Evolutionary conservation across 805 yeast species (phyloP).

Genomic region (Metschnikowia corniflorae): DNA sequence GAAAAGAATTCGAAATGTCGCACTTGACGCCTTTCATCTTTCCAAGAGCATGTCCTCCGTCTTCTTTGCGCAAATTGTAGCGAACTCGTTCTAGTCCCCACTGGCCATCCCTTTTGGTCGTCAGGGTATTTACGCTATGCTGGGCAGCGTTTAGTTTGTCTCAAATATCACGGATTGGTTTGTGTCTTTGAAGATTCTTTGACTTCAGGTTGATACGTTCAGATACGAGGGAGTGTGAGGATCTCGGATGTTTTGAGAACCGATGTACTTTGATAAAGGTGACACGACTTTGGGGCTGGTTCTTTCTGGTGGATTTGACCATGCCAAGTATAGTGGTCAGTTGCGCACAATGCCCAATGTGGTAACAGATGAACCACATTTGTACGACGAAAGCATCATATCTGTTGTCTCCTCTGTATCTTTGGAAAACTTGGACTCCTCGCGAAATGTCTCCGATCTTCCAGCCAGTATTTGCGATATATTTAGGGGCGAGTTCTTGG

Average conservation of each 20-base stretch:
- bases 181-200: no score
- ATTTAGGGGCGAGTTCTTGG: no score
- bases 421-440: slow-evolving; percentile 14
- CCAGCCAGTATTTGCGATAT: no score
- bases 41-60: slow-evolving; percentile 5
- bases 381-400: slow-evolving; percentile 43
- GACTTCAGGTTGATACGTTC: no score
- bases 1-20: slow-evolving; percentile 4
- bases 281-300: slow-evolving; percentile 27
- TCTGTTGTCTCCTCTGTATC: slow-evolving; percentile 42
- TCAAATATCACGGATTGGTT: no score
- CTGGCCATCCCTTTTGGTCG: no score
- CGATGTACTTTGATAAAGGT: slow-evolving; percentile 52
- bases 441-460: slow-evolving; percentile 7
- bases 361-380: slow-evolving; percentile 24
- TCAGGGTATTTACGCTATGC: no score
- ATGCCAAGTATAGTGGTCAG: slow-evolving; percentile 30
- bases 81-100: no score
- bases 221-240: no score
- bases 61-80: no score
- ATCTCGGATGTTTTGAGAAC: no score
- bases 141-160: no score
- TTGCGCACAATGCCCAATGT: slow-evolving; percentile 39
- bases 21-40: slow-evolving; percentile 4
- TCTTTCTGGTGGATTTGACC: slow-evolving; percentile 42